Base-by-base conservation (phyloP, 2,329 filamentous ascomycete species). In the Mycosphaerella sp. region DNA sequence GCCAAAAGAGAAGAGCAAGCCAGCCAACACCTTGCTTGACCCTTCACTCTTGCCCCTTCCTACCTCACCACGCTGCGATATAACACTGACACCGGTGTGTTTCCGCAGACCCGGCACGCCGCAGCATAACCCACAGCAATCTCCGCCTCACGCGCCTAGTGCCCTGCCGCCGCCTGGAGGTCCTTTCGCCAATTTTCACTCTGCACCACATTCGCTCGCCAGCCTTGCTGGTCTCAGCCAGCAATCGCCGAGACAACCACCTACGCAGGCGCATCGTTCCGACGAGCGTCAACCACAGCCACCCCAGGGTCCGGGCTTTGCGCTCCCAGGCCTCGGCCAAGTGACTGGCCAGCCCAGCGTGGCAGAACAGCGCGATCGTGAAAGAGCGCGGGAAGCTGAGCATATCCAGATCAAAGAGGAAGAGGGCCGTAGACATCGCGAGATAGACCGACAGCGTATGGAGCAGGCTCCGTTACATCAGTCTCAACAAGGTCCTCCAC, bases 391-490 rank as follows among this genome's bases (percentile, higher is more conserved):
- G 41, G 75, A 79, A 59, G 73, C 78, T 50, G 78, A 82, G 59
- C 74, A 79, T 25, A 70, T 66, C 56, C 76, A 65, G 74, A 78
- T 68, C 74, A 80, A 68, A 75, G 73, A 77, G 60, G 75, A 83
- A 66, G 80, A 84, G 60, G 79, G 82, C 54, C 77, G 80, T 55
- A 72, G 78, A 52, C 78, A 82, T 58, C 74, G 78, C 41, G 79
- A 82, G 53, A 67, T 82, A 61, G 83, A 87, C 59, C 78, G 84
- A 66, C 84, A 87, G 61, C 77, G 80, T 52, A 73, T 80, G 59
- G 82, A 87, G 58, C 85, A 84, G 61, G 79, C 80, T 44, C 80
- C 86, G 54, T 82, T 85, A 21, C 89, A 93, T 65, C 90, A 96
- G 69, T 93, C 86, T 71, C 90, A 87, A 65, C 84, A 87, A 35